Base-by-base conservation (phyloP, 495 filamentous ascomycete genomes). In the Darksidea phi region DNA sequence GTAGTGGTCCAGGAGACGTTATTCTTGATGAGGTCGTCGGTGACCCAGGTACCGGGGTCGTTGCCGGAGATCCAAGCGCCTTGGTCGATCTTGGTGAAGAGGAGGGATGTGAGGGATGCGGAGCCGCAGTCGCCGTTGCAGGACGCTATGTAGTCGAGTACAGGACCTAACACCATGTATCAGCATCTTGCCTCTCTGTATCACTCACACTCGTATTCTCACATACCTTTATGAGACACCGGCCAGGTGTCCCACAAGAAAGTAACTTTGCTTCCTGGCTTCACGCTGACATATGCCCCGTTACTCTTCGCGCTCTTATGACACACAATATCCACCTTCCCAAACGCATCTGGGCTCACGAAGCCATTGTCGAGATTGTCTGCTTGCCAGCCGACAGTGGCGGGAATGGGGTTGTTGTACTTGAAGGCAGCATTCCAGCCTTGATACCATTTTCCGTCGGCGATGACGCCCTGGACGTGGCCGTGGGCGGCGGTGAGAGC, bases 351-450 rank as follows among this genome's bases (percentile, higher is more conserved):
- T 37, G 79, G 81, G 43, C 78, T 75, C 41, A 87, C 72, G 74
- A 80, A 87, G 52, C 84, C 84, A 56, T 82, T 76, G 70, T 85
- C 82, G n/a, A 78, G 78, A 54, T 79, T 78, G 26, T 76, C 64
- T 20, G 76, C 77, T 21, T 76, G 73, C 83, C 84, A 87, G 59
- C 77, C 83, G 63, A 82, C 78, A 34, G 78, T 75, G 6, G 74
- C 74, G 24, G 82, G 83, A 18, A 57, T 47, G 0, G 64, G 56
- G 24, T 11, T 61, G 10, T 50, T 41, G 51, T 53, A 64, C 36
- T 73, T 73, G 63, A 74, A 76, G 51, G 66, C 75, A 1, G 77
- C 79, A 66, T 80, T 75, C 72, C 78, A 84, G 50, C 78, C 78
- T 20, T 67, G 63, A 72, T 78, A 82, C 53, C 68, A 74, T 34